These are phyloP conservation scores for Clitopilus hobsonii DNA, from an alignment of 768 basidiomycete species.

Conservation along the genomic window DNA sequence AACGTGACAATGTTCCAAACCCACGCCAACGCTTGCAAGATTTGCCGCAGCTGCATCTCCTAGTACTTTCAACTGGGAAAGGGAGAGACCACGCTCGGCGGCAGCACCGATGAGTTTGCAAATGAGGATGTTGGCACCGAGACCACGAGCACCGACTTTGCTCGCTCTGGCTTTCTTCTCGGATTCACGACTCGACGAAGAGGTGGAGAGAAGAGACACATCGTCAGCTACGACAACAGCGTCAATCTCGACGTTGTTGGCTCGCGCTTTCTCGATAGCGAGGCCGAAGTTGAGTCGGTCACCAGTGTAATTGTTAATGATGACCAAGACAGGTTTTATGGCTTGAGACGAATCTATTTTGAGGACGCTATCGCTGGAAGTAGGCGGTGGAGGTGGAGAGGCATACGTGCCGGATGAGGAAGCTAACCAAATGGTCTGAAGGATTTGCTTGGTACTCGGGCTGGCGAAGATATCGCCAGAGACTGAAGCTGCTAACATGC, in stretches of 20 bases:
- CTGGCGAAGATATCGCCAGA: conserved; percentile 63
- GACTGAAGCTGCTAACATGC: conserved; percentile 51
- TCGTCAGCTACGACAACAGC: conserved; percentile 54
- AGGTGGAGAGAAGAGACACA: conserved; percentile 35
- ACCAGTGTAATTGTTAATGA: conserved; percentile 49
- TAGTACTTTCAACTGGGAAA: conserved; percentile 26
- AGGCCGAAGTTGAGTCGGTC: conserved; percentile 58
- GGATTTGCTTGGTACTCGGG: conserved; percentile 55
- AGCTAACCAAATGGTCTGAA: conserved; percentile 44
- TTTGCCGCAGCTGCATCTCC: conserved; percentile 29
- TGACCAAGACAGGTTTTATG: conserved; percentile 29
- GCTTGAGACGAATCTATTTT: not conserved
- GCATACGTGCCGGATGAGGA: conserved; percentile 19
- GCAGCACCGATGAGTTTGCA: conserved; percentile 55
- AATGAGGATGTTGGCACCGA: conserved; percentile 43
- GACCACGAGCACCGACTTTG: conserved; percentile 45
- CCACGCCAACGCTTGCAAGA: conserved; percentile 31
- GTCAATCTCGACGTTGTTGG: conserved; percentile 29
- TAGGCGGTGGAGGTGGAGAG: conserved; percentile 15
- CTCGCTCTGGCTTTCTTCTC: conserved; percentile 9
- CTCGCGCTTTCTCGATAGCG: conserved; percentile 47
- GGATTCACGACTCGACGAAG: conserved; percentile 11
- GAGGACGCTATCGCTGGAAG: not conserved
- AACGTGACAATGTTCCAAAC: conserved; percentile 54
- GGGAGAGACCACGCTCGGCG: conserved; percentile 31